Conservation (phyloP, 352 stramenopile species). For the Phytopythium litorale region DNA sequence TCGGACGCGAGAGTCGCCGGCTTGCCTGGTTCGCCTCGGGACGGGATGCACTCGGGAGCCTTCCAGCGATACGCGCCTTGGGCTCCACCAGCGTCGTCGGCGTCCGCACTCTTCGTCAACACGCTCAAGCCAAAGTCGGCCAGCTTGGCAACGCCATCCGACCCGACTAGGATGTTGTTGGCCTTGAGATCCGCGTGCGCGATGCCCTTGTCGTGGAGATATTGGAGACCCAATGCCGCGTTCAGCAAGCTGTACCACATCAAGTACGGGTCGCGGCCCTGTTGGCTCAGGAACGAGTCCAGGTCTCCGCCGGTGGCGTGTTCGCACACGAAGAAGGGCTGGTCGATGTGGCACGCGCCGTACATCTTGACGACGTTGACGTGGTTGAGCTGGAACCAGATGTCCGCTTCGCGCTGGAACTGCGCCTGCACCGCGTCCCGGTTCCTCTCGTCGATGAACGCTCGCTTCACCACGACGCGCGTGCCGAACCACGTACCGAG, state of each 20-base stretch:
- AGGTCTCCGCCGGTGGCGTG: background rate
- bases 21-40: background rate
- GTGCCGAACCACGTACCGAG: conserved; percentile 21
- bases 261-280: background rate
- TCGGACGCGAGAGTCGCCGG: conserved; percentile 11
- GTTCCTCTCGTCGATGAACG: background rate
- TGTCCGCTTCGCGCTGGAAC: conserved; percentile 13
- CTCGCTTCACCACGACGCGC: conserved; percentile 8
- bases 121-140: conserved; percentile 23
- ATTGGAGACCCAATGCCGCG: conserved; percentile 28
- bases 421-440: background rate
- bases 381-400: conserved; percentile 17
- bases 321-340: conserved; percentile 14
- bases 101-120: background rate
- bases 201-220: conserved; percentile 36
- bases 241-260: conserved; percentile 5
- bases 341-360: conserved; percentile 15
- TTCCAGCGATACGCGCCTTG: conserved; percentile 10
- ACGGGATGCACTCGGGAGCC: conserved; percentile 7
- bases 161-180: conserved; percentile 67
- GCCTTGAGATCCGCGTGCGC: conserved; percentile 77
- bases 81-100: background rate
- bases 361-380: conserved; percentile 19
- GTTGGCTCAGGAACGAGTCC: background rate
- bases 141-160: conserved; percentile 15